Percentiles rank a stretch among this genome's conserved stretches.
Conservation (phyloP, 2,329 filamentous ascomycete genomes). For the Cercospora zeae-maydis region DNA sequence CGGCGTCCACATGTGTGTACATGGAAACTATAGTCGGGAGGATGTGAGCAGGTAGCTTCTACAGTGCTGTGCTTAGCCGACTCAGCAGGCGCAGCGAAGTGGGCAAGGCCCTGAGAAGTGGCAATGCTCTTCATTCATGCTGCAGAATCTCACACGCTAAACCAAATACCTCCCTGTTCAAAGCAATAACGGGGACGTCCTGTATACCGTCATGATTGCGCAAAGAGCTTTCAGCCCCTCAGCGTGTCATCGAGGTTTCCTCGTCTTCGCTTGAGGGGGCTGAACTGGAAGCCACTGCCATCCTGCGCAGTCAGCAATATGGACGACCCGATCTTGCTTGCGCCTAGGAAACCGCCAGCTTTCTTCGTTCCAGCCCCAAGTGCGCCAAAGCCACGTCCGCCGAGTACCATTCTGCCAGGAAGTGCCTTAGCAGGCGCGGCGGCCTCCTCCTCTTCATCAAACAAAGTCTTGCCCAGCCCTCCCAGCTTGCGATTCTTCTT, state of each 20-base stretch:
- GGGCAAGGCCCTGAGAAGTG: background rate
- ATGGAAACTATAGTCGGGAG: background rate
- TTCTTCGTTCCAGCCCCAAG: conserved; percentile 32
- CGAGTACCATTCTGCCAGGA: conserved; percentile 30
- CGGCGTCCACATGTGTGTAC: background rate
- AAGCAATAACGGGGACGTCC: conserved; percentile 6
- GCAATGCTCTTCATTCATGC: background rate
- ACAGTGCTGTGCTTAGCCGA: background rate
- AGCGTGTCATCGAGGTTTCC: conserved; percentile 36
- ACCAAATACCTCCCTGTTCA: background rate
- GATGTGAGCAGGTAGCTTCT: background rate
- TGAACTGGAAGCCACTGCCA: conserved; percentile 39
- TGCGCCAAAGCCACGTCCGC: conserved; percentile 34
- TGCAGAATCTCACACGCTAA: background rate
- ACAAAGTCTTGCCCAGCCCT: conserved; percentile 38
- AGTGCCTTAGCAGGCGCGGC: conserved; percentile 27
- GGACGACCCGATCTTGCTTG: conserved; percentile 29
- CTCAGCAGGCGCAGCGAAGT: background rate
- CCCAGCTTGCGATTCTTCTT: conserved; percentile 40
- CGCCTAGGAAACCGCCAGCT: conserved; percentile 26
- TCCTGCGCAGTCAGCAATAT: conserved; percentile 32
- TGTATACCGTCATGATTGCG: conserved; percentile 9
- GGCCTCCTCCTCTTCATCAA: conserved; percentile 40
- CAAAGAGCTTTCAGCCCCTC: conserved; percentile 22
- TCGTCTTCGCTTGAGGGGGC: conserved; percentile 36